Base-by-base conservation (phyloP, 306 rosid genomes). In the Inga laurina region DNA sequence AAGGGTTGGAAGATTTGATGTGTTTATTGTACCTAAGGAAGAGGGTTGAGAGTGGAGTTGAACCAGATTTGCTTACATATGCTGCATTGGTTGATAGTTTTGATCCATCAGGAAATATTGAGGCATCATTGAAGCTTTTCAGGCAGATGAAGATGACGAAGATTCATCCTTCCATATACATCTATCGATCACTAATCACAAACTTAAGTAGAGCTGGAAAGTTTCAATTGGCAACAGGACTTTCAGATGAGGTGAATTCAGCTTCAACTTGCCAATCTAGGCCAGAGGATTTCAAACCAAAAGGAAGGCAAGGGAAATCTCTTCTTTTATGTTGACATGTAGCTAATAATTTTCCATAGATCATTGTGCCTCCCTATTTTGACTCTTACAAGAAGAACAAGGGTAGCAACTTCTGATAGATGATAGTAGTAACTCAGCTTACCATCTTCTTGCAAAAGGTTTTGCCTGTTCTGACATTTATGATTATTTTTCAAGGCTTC, bases 41-140 rank as follows among this genome's bases (percentile, higher is more conserved):
- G 85, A 94, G 93, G 97, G 81, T 66, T 77, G 91, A 88, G 73
- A 89, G 48, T 59, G 87, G 94, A 45, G 85, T 87, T 75, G 76
- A 87, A 77, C 93, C 93, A 41, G 93, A 94, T 90, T 83, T 91
- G 92, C 94, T 91, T 80, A 91, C 94, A 68, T 94, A 93, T 71
- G 86, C 91, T 70, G 93, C 97, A 68, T 48, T 92, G 69, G 91
- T 92, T 83, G 90, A 90, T 80, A 75, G 87, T 81, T 79, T 83
- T 52, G 97, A 97, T 27, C 81, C 93, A 52, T 82, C 92, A 68
- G 98, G 97, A 75, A 91, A 91, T 54, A 72, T 83, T 18, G 91
- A 91, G 85, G 92, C 86, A 64, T 86, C 97, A 48, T 49, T 91
- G 82, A 86, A 81, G 88, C 88, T 82, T 76, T 92, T 93, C 54